Evolutionary conservation across 2,329 filamentous ascomycete genomes (phyloP), one percentile per base, ranked within the genome.

Genomic region (Penicillium sp.): DNA sequence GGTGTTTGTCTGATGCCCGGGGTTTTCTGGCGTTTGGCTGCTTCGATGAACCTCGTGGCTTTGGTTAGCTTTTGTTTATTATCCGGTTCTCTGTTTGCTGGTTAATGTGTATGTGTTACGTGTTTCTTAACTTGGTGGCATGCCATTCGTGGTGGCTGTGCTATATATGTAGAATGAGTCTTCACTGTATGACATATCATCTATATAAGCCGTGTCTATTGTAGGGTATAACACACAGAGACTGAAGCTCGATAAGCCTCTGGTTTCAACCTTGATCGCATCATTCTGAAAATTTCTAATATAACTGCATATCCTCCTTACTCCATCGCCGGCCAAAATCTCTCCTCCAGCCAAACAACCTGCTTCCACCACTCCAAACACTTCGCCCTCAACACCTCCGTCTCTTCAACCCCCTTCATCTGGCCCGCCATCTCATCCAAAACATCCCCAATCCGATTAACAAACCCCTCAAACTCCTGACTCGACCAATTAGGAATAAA

Each of bases 401-500:
- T 69, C 58, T 74, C 73, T 57, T 77, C 75, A 1, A 68, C 72
- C 26, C 66, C 72, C 56, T 75, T 69, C 2, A 82, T 70, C 51
- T 78, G 72, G 58, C 68, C 74, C 1, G 84, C 84, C 51, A 82
- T 79, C 25, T 81, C 78, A 71, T 89, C 85, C 58, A 89, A 77
- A 7, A 89, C 79, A 25, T 71, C 75, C 28, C 81, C 84, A 58
- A 89, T 78, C 52, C 78, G 75, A 56, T 82, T 76, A 14, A 89
- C 87, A 76, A 89, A 89, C 54, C 67, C 75, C 40, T 79, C 78
- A 71, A 91, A 91, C 68, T 87, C 85, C 2, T 72, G 65, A 63
- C 84, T 86, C 48, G 84, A 87, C 89, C 88, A 91, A 68, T 90
- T 90, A 0, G 84, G 84, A 59, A 91, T 90, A 64, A 91, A 89